phyloP scores from a whole-genome alignment of 179 eudicot species.

The Sideroxylon spinosum region DNA sequence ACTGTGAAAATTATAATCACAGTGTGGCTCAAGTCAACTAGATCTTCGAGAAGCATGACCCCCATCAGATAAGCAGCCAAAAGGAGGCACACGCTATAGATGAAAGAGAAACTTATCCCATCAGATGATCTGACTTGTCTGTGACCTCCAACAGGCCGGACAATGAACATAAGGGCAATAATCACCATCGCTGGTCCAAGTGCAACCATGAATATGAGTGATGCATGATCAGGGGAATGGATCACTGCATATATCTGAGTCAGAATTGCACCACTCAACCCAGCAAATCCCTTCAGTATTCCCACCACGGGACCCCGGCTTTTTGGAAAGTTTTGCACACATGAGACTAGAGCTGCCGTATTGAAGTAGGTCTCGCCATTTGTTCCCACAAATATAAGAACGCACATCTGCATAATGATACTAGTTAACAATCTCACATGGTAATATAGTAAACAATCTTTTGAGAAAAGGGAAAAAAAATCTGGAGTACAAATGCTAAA shows the following conservation, averaged over 20 bases:
- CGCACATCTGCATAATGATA: slow-evolving; percentile 60
- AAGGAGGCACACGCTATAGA: slow-evolving; percentile 68
- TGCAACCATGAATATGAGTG: slow-evolving; percentile 85
- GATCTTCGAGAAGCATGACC: slow-evolving; percentile 81
- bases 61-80: slow-evolving; percentile 85
- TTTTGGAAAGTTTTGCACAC: slow-evolving; percentile 50
- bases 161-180: slow-evolving; percentile 68
- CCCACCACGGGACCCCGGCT: slow-evolving; percentile 53
- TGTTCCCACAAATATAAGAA: slow-evolving; percentile 44
- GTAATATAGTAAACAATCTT: background rate
- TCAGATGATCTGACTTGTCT: slow-evolving; percentile 69
- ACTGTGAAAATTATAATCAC: slow-evolving; percentile 49
- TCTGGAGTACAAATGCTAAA: background rate
- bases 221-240: slow-evolving; percentile 69
- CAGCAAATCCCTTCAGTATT: slow-evolving; percentile 48
- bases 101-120: slow-evolving; percentile 52
- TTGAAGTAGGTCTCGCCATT: slow-evolving; percentile 55
- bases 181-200: slow-evolving; percentile 81
- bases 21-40: slow-evolving; percentile 49
- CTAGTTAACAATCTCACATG: slow-evolving; percentile 11
- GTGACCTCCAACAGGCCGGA: slow-evolving; percentile 85
- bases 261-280: slow-evolving; percentile 46
- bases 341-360: slow-evolving; percentile 43
- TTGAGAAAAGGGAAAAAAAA: background rate
- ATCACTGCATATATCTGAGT: slow-evolving; percentile 44